Evolutionary conservation across 164 flowering plant species (phyloP).

Genomic region (Aristolochia californica): DNA sequence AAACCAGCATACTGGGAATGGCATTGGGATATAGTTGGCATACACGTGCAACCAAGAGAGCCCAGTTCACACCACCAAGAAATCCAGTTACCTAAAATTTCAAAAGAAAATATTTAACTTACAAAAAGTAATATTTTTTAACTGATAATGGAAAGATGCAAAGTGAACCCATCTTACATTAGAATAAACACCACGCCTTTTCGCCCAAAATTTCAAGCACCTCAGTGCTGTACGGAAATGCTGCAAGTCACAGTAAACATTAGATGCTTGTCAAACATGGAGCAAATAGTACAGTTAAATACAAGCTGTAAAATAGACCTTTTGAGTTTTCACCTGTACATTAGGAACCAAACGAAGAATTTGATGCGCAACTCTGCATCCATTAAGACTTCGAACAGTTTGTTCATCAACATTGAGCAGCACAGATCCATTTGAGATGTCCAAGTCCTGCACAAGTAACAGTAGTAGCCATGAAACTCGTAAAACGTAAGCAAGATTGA

Average conservation of each 20-base stretch:
- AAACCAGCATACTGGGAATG: slow-evolving; percentile 83
- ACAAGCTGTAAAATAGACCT: neutral
- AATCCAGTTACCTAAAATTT: slow-evolving; percentile 78
- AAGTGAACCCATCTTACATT: slow-evolving; percentile 46
- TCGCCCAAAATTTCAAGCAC: slow-evolving; percentile 93
- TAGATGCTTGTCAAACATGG: slow-evolving; percentile 22
- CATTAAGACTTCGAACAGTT: slow-evolving; percentile 43
- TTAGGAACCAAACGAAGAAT: slow-evolving; percentile 41
- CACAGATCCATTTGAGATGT: slow-evolving; percentile 35
- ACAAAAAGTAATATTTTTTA: neutral
- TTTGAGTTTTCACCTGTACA: slow-evolving; percentile 19
- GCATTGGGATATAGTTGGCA: slow-evolving; percentile 98
- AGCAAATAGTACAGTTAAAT: neutral
- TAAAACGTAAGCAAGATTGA: neutral
- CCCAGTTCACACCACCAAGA: slow-evolving; percentile 99
- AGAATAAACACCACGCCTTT: slow-evolving; percentile 90
- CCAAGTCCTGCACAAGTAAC: slow-evolving; percentile 25
- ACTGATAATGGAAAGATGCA: neutral
- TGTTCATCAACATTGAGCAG: slow-evolving; percentile 33
- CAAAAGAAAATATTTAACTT: neutral
- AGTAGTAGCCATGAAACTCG: neutral
- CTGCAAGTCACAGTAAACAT: slow-evolving; percentile 24
- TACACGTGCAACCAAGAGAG: slow-evolving; percentile 87
- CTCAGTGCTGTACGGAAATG: slow-evolving; percentile 74
- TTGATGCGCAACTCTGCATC: slow-evolving; percentile 45